Base-by-base conservation (phyloP, 169 alveolate genomes). In the Hepatocystis sp. region DNA sequence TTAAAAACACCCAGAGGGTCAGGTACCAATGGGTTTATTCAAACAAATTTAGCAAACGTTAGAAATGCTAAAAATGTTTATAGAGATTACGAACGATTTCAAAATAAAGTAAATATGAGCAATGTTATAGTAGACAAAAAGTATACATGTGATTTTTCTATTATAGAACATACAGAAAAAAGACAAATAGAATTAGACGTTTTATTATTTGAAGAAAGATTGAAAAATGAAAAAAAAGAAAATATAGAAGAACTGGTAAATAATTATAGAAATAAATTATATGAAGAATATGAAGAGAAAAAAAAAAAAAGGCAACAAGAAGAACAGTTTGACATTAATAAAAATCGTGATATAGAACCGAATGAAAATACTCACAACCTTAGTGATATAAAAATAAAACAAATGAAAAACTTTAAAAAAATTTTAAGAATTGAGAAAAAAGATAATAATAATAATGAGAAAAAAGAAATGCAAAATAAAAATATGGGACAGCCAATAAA, bases 11-110 rank as follows among this genome's bases (percentile, higher is more conserved):
- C 95, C 32, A 52, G 95, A 67, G 95, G 95, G 36, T 90, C 94
- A 28, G 95, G 95, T 15, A 92, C 95, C 40, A 92, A 92, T 51
- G 95, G 95, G 13, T 92, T 90, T 58, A 91, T 92, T 56, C 95
- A 92, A 40, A 60, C 91, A 23, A 92, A 93, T 67, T 85, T 92
- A 44, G 95, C 95, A 47, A 81, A 81, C 11, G 63, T 81, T 11
- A 67, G 89, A n/a, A 30, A 55, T 65, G 89, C 78, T 32, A 81
- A 67, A 19, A 81, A 81, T 44, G 63, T 66, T 21, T 15, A 40
- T 4, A 81, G 89, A 25, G 89, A 81, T 32, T 81, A 81, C 11
- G 89, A 81, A 28, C 36, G 44, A 19, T 81, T 81, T 49, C 27
- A 71, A 39, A 51, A 81, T 44, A 84, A 81, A 36, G 17, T 81